Conservation (phyloP, 805 yeast species). For the Candida peoriensis region DNA sequence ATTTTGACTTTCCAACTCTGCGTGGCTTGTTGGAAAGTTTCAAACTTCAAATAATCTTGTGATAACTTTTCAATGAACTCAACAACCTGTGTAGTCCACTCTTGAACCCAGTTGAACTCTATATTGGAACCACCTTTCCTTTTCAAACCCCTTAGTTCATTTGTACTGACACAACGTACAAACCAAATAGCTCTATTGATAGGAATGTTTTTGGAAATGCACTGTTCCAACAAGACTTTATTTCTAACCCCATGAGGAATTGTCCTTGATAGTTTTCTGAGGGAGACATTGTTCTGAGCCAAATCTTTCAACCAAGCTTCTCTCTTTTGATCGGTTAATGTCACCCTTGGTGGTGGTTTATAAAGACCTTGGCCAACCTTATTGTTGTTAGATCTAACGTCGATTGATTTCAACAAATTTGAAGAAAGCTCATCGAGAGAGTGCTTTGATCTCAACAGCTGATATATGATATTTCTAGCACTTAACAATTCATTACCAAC, state of each 20-base stretch:
- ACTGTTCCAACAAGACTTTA: constrained; percentile 65
- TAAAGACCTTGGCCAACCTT: constrained; percentile 47
- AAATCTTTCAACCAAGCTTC: constrained; percentile 84
- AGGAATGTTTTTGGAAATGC: constrained; percentile 65
- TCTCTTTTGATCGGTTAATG: constrained; percentile 78
- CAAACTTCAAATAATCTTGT: constrained; percentile 29
- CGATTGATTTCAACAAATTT: constrained; percentile 43
- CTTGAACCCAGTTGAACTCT: constrained; percentile 68
- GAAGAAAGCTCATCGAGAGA: constrained; percentile 44
- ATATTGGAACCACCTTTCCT: constrained; percentile 39
- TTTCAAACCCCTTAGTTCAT: constrained; percentile 59
- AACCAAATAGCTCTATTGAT: constrained; percentile 86
- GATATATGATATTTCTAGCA: constrained; percentile 52
- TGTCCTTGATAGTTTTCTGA: constrained; percentile 64
- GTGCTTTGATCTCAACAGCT: constrained; percentile 20
- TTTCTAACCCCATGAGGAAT: constrained; percentile 89
- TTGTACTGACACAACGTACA: constrained; percentile 78
- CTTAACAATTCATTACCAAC: constrained; percentile 66
- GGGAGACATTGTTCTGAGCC: constrained; percentile 60
- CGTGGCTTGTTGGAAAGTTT: constrained; percentile 26
- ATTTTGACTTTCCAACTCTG: constrained; percentile 48
- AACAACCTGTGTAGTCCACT: constrained; percentile 85
- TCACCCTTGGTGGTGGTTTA: constrained; percentile 84
- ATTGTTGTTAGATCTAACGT: constrained; percentile 40
- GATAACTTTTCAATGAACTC: constrained; percentile 43